These are phyloP conservation scores for Fusarium redolens DNA, from an alignment of 2,329 filamentous ascomycete species.

Conservation along the genomic window DNA sequence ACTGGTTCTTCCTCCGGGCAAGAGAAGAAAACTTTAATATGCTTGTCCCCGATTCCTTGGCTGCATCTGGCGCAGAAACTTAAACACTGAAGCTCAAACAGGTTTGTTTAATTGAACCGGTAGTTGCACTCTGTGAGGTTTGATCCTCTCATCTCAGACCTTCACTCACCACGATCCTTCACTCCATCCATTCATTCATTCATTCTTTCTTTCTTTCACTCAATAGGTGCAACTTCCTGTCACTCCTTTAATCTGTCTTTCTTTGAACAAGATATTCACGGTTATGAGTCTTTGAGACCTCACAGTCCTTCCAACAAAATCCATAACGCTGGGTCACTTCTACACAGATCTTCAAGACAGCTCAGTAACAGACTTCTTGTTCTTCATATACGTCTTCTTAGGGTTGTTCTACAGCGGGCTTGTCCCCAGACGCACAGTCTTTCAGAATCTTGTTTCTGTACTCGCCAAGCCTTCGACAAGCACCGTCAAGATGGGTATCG, in stretches of 20 bases:
- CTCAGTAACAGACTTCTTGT: not conserved
- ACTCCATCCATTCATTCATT: constrained; percentile 18
- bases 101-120: constrained; percentile 27
- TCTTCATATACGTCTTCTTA: not conserved
- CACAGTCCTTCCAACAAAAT: constrained; percentile 18
- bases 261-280: constrained; percentile 1
- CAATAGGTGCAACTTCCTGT: constrained; percentile 6
- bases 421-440: not conserved
- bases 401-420: not conserved
- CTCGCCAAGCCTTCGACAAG: not conserved
- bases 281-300: constrained; percentile 11
- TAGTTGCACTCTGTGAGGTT: constrained; percentile 5
- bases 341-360: not conserved
- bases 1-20: constrained; percentile 16
- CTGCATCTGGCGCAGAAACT: constrained; percentile 17
- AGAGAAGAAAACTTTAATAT: constrained; percentile 27
- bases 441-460: not conserved
- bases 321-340: not conserved
- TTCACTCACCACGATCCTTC: constrained; percentile 17
- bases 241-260: constrained; percentile 21
- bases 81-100: constrained; percentile 7
- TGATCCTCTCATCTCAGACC: not conserved
- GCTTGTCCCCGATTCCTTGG: not conserved
- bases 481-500: constrained; percentile 65
- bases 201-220: constrained; percentile 5